Conservation (phyloP, 768 basidiomycete genomes). For the Cyclocybe cylindracea region DNA sequence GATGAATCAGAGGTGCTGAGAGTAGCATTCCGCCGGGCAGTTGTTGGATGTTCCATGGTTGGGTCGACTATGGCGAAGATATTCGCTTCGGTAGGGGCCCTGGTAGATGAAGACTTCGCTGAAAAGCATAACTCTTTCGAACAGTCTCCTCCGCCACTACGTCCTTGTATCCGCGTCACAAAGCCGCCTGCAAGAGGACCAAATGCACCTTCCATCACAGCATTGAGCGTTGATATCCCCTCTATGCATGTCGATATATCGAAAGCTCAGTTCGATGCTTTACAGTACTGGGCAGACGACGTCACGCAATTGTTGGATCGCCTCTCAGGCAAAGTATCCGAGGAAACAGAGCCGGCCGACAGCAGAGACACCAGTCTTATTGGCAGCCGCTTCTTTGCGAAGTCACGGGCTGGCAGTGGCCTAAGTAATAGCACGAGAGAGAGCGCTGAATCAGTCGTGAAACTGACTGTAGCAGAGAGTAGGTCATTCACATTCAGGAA, state of each 20-base stretch:
- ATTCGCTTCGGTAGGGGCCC: slow-evolving; percentile 53
- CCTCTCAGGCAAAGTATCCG: slow-evolving; percentile 21
- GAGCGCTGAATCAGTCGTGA: slow-evolving; percentile 48
- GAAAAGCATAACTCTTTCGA: neutral
- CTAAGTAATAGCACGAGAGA: slow-evolving; percentile 25
- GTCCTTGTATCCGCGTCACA: slow-evolving; percentile 36
- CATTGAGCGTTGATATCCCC: slow-evolving; percentile 51
- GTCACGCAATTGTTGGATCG: slow-evolving; percentile 68
- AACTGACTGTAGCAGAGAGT: slow-evolving; percentile 39
- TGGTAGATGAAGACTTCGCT: slow-evolving; percentile 20
- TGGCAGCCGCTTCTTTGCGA: slow-evolving; percentile 76
- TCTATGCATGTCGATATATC: slow-evolving; percentile 60
- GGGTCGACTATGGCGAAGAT: slow-evolving; percentile 39
- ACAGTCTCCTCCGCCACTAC: slow-evolving; percentile 15
- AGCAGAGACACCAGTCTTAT: slow-evolving; percentile 66
- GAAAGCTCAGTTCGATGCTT: slow-evolving; percentile 68
- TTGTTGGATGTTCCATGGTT: slow-evolving; percentile 48
- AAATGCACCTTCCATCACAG: slow-evolving; percentile 19
- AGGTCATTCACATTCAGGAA: slow-evolving; percentile 25
- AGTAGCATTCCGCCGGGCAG: slow-evolving; percentile 43
- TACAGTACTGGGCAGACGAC: slow-evolving; percentile 92
- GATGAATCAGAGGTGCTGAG: slow-evolving; percentile 32
- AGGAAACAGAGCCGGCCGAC: slow-evolving; percentile 22
- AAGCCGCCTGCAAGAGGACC: slow-evolving; percentile 16
- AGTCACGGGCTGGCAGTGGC: slow-evolving; percentile 47